These are phyloP conservation scores for Coprinellus micaceus DNA, from an alignment of 768 basidiomycete species.

Conservation along the genomic window DNA sequence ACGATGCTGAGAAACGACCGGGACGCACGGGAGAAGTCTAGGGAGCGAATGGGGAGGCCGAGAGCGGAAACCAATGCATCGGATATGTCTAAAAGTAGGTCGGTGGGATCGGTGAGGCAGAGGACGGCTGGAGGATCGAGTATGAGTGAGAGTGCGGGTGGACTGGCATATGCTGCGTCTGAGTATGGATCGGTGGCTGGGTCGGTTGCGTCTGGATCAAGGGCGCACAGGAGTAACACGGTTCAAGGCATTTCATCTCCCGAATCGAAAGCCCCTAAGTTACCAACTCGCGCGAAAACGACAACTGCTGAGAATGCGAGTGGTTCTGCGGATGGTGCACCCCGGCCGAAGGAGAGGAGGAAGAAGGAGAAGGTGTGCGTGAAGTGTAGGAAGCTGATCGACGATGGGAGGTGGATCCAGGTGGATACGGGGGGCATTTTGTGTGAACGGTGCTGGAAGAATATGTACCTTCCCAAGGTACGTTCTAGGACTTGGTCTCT, in stretches of 20 bases:
- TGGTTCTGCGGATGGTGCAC: slow-evolving; percentile 11
- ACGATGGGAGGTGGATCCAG: slow-evolving; percentile 79
- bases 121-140: slow-evolving; percentile 12
- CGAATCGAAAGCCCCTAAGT: slow-evolving; percentile 46
- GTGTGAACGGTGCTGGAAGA: slow-evolving; percentile 93
- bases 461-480: slow-evolving; percentile 92
- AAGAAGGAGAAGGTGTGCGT: slow-evolving; percentile 52
- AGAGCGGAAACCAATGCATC: not conserved
- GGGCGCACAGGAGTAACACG: slow-evolving; percentile 48
- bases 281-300: slow-evolving; percentile 55
- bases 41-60: not conserved
- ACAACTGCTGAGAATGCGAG: slow-evolving; percentile 17
- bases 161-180: slow-evolving; percentile 12
- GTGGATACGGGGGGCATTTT: slow-evolving; percentile 73
- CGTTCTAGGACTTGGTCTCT: slow-evolving; percentile 19
- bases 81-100: slow-evolving; percentile 30
- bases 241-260: slow-evolving; percentile 43
- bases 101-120: slow-evolving; percentile 20
- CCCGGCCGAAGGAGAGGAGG: slow-evolving; percentile 24
- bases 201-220: slow-evolving; percentile 17
- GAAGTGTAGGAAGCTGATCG: slow-evolving; percentile 65
- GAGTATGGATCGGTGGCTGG: slow-evolving; percentile 7
- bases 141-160: slow-evolving; percentile 2
- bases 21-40: slow-evolving; percentile 7
- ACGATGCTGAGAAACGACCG: slow-evolving; percentile 30